Evolutionary conservation across 2,329 filamentous ascomycete genomes (phyloP).

Genomic region (Ramichloridium luteum): DNA sequence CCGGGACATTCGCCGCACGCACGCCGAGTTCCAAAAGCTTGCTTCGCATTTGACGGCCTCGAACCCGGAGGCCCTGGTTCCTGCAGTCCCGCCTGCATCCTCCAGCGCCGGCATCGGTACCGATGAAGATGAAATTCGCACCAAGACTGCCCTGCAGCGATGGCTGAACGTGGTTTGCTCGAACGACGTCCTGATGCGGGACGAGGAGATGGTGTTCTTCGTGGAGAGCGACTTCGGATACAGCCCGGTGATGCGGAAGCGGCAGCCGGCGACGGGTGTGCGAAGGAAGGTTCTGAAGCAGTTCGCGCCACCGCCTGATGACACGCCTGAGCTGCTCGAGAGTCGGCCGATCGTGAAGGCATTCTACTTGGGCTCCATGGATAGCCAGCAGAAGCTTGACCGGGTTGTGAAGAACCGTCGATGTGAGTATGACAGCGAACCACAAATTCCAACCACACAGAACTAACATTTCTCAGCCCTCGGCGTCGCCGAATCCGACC

Average conservation of each 20-base stretch:
- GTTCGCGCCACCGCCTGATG: conserved; percentile 92
- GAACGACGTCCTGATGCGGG: conserved; percentile 83
- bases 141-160: conserved; percentile 80
- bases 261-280: conserved; percentile 92
- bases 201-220: conserved; percentile 95
- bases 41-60: conserved; percentile 90
- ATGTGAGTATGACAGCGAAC: conserved; percentile 46
- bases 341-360: conserved; percentile 85
- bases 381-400: conserved; percentile 93
- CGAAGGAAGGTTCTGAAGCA: conserved; percentile 94
- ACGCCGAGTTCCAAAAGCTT: conserved; percentile 94
- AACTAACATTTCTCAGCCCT: conserved; percentile 51
- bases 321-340: conserved; percentile 86
- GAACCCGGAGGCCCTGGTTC: conserved; percentile 92
- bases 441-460: conserved; percentile 1
- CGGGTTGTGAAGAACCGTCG: conserved; percentile 81
- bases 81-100: conserved; percentile 84
- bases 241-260: conserved; percentile 86
- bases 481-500: conserved; percentile 81
- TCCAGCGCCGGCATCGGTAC: conserved; percentile 91
- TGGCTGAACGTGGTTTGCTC: conserved; percentile 91
- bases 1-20: conserved; percentile 86
- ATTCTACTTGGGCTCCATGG: conserved; percentile 92
- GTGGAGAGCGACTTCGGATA: conserved; percentile 99
- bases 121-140: conserved; percentile 82